Base-by-base conservation (phyloP, 2,329 filamentous ascomycete genomes). In the Colletotrichum sp. region DNA sequence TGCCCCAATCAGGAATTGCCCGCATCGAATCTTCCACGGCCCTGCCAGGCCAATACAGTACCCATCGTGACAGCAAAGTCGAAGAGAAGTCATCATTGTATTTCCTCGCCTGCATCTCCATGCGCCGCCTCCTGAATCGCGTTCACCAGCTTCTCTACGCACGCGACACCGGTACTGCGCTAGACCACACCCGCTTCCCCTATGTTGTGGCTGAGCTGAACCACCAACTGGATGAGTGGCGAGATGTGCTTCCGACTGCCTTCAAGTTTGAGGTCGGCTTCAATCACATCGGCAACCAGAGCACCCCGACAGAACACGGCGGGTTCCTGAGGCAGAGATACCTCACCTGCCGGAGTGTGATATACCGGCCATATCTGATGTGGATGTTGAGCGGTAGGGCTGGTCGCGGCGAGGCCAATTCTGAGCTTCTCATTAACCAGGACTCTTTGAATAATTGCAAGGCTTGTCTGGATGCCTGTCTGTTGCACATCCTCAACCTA, bases 101-200 rank as follows among this genome's bases (percentile, higher is more conserved):
- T 76, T 88, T 89, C 64, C 81, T 90, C 3, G 87, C 88, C 2
- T 90, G 87, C 43, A 88, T 90, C 34, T 88, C 85, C 3, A 88
- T 88, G 83, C 81, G 87, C 0, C 82, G 86, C 2, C 80, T 88
- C 1, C 80, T 88, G 3, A 88, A 88, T 72, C 81, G 87, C 18
- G 86, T 88, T 0, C 84, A 88, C 61, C 85, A 88, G 67, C 81
- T 89, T 0, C 82, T 89, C 0, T 89, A 89, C 69, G 86, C 87
- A 0, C 80, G 83, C 7, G 83, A 83, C 24, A 85, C 83, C 0
- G 87, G 87, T 4, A 86, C 86, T 1, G 83, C 83, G 0, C 82
- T 86, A 9, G 85, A 88, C 58, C 82, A 83, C 3, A 77, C 84
- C 6, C 83, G 85, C 3, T 89, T 89, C 66, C 87, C 86, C 0